Evolutionary conservation across 345 rosid species (phyloP), one percentile per base, ranked within the genome.

Genomic region (Citrus maxima): DNA sequence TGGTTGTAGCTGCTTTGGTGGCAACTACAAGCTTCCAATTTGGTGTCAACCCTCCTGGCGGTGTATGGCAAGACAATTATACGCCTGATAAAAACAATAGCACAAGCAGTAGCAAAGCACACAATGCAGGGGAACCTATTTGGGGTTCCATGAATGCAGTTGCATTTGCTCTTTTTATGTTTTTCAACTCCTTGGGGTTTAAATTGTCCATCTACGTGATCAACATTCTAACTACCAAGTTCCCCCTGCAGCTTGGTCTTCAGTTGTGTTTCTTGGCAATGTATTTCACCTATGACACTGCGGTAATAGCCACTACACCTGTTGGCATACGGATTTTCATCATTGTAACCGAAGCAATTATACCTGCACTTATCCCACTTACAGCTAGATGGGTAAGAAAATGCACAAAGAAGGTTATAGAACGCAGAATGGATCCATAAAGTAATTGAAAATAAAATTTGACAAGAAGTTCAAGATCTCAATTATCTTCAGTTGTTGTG

Each of bases 21-120:
- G 92, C 94, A 16, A 89, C 90, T 2, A 85, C 90, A 25, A 85
- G 90, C 21, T 90, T 85, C 63, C 85, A 87, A 25, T 88, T 83
- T 0, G 88, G 89, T 27, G 40, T 90, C 81, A 83, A 77, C 77
- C 91, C 93, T 78, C 89, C 91, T 25, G 88, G 92, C 1, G 88
- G 92, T 13, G 81, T 82, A 35, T 88, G 92, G 94, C 87, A 86
- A 80, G 94, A 89, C 42, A 80, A 46, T 67, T 32, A n/a, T 38
- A 38, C 46, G 27, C 66, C 68, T 21, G 59, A 25, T n/a, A 67
- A 69, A 14, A 66, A 66, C 37, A 87, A 79, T 30, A 42, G 3
- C 22, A 84, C 81, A 46, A 80, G 65, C 55, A 62, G 54, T 61
- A 59, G 25, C n/a, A 74, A 24, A 73, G 59, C 79, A 77, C 81